Conservation (phyloP, 495 filamentous ascomycete species). For the Annulohypoxylon nitens region DNA sequence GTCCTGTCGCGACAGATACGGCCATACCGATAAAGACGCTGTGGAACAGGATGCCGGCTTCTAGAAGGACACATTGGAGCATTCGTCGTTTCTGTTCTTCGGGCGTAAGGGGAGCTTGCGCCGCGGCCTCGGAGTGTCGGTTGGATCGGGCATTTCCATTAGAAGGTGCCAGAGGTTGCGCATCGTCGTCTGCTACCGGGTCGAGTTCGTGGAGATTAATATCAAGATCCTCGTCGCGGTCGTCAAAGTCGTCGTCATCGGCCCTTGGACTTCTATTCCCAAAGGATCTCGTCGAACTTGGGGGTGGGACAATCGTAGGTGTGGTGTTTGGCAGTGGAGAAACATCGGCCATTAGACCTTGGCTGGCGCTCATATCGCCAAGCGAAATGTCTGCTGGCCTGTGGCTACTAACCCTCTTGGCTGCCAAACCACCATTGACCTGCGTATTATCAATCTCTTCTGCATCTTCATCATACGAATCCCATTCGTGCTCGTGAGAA, state of each 20-base stretch:
- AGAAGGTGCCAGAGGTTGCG: constrained; percentile 42
- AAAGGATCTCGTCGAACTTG: constrained; percentile 27
- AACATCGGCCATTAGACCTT: constrained; percentile 62
- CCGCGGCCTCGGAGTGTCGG: constrained; percentile 44
- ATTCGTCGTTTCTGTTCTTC: constrained; percentile 72
- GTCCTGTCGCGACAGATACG: constrained; percentile 82
- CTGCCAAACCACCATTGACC: constrained; percentile 40
- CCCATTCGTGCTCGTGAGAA: constrained; percentile 58
- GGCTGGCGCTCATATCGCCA: constrained; percentile 58
- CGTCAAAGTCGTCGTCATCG: constrained; percentile 43
- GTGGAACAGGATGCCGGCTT: constrained; percentile 89
- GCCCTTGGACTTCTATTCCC: constrained; percentile 16
- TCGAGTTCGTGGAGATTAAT: constrained; percentile 67
- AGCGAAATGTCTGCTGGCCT: constrained; percentile 59
- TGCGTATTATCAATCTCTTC: constrained; percentile 40
- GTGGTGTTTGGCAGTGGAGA: constrained; percentile 63
- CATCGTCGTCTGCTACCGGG: constrained; percentile 47
- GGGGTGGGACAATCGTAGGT: constrained; percentile 40
- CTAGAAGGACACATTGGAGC: constrained; percentile 82
- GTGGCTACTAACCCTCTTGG: constrained; percentile 44
- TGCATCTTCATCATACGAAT: constrained; percentile 54
- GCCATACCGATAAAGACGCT: constrained; percentile 93
- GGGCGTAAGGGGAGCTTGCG: constrained; percentile 46
- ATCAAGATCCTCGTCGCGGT: constrained; percentile 63
- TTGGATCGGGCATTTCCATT: constrained; percentile 31